Conservation (phyloP, 345 rosid species). For the Hypericum perforatum region DNA sequence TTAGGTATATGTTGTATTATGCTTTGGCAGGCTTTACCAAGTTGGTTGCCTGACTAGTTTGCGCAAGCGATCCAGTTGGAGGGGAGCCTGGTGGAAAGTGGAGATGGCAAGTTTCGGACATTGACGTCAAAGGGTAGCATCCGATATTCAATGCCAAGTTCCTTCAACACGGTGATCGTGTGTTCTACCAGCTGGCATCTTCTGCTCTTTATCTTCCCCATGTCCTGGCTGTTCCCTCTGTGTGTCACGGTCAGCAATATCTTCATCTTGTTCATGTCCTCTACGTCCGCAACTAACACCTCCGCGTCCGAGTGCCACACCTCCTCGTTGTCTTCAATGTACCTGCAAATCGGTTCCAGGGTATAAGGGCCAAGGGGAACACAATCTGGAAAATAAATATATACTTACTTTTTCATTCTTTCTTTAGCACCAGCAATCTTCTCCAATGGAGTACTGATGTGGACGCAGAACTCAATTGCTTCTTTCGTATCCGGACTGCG, state of each 20-base stretch:
- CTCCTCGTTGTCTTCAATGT: conserved; percentile 18
- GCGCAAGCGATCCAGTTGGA: neutral
- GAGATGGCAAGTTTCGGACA: conserved; percentile 18
- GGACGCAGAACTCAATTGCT: conserved; percentile 31
- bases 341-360: conserved; percentile 17
- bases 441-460: conserved; percentile 37
- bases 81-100: neutral
- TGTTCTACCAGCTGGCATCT: conserved; percentile 29
- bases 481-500: conserved; percentile 42
- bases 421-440: conserved; percentile 24
- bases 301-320: conserved; percentile 21
- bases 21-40: too few relatives aligned
- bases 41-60: too few relatives aligned
- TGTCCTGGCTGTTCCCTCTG: conserved; percentile 26
- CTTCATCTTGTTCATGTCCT: conserved; percentile 44
- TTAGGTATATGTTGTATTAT: too few relatives aligned
- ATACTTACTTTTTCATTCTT: conserved; percentile 21
- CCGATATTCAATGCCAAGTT: conserved; percentile 30
- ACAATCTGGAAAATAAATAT: too few relatives aligned
- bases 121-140: conserved; percentile 36
- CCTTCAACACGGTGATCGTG: conserved; percentile 26
- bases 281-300: conserved; percentile 26
- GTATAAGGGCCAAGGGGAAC: too few relatives aligned
- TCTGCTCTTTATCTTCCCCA: conserved; percentile 18
- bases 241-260: conserved; percentile 18